Evolutionary conservation across 495 filamentous ascomycete genomes (phyloP).

Genomic region (Tuber melanosporum): DNA sequence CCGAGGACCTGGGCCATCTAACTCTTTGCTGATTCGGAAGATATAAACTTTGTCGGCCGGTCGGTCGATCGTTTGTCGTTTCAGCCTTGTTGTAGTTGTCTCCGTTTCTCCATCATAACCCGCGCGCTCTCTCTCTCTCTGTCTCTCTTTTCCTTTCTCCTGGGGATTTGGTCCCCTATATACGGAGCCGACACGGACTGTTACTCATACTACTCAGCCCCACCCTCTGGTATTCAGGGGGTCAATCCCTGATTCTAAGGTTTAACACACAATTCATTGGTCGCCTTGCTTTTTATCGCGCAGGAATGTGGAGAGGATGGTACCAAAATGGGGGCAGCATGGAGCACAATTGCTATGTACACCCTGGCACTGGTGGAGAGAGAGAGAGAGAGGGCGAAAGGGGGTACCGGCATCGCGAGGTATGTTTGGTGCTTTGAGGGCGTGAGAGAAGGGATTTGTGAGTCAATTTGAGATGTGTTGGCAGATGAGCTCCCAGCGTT

Average conservation of each 20-base stretch:
- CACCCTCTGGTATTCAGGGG: neutral
- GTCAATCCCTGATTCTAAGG: neutral
- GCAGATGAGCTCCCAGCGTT: conserved; percentile 1
- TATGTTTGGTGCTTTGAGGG: neutral
- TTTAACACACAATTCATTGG: neutral
- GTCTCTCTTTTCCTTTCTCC: neutral
- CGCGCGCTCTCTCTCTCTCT: neutral
- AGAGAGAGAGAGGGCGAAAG: neutral
- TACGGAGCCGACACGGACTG: neutral
- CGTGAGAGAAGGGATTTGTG: neutral
- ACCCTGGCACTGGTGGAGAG: neutral
- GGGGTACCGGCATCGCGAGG: neutral
- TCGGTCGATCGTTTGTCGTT: neutral
- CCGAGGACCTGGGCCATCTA: neutral
- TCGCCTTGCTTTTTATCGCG: neutral
- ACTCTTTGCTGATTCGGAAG: neutral
- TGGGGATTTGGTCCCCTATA: neutral
- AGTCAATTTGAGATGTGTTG: conserved; percentile 2
- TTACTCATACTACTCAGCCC: neutral
- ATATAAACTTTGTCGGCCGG: neutral
- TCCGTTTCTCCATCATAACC: neutral
- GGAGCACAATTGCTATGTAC: neutral
- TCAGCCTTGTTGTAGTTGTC: neutral
- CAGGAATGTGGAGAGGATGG: neutral
- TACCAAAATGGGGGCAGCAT: neutral